These are phyloP conservation scores for Arabidopsis lyrata DNA, from an alignment of 441 rosid species.

Conservation along the genomic window DNA sequence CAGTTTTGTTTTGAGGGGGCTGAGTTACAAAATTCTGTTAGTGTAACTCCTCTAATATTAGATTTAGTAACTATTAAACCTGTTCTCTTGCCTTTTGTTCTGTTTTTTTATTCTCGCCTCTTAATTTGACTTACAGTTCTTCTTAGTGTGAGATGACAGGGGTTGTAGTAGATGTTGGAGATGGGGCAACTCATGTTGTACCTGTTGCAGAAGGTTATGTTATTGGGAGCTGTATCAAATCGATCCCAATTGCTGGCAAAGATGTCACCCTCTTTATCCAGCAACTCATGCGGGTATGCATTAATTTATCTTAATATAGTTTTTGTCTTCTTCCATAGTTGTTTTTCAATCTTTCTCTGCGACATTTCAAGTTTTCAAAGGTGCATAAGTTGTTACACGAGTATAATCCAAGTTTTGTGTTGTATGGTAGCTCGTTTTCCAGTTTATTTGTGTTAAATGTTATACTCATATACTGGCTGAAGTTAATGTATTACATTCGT, in stretches of 20 bases:
- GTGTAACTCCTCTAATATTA: not conserved
- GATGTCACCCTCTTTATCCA: slow-evolving; percentile 94
- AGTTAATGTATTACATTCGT: not conserved
- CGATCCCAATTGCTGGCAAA: slow-evolving; percentile 90
- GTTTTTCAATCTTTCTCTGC: not conserved
- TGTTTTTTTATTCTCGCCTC: slow-evolving; percentile 32
- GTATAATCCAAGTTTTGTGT: not conserved
- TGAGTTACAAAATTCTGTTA: not conserved
- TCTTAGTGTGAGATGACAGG: slow-evolving; percentile 99
- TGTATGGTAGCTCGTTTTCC: not conserved
- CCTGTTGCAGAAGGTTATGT: slow-evolving; percentile 99
- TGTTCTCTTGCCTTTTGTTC: not conserved
- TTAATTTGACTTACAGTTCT: slow-evolving; percentile 57
- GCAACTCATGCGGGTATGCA: slow-evolving; percentile 97
- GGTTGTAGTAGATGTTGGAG: slow-evolving; percentile 98
- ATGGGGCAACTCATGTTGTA: slow-evolving; percentile 94
- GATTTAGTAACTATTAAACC: not conserved
- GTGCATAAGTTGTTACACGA: slow-evolving; percentile 15
- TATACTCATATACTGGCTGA: not conserved
- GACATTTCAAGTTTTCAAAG: not conserved
- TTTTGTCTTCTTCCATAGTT: not conserved
- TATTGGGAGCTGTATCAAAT: slow-evolving; percentile 94
- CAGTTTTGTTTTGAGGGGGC: not conserved
- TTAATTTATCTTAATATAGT: slow-evolving; percentile 3
- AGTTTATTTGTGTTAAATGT: slow-evolving; percentile 3